phyloP scores from a whole-genome alignment of 345 rosid genomes.

The Murraya koenigii region DNA sequence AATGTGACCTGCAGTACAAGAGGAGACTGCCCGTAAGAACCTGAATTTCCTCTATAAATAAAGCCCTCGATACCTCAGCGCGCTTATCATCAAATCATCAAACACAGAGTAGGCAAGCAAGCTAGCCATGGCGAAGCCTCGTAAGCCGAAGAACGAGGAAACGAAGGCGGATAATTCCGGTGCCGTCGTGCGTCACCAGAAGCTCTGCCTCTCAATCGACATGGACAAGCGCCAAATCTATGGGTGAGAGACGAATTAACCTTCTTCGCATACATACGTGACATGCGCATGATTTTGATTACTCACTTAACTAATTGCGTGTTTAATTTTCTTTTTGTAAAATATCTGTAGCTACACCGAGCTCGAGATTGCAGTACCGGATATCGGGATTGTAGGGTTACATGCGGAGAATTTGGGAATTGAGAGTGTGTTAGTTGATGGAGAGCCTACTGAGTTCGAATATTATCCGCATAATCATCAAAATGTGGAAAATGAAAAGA shows the following conservation, averaged over 20 bases:
- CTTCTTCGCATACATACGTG: background rate
- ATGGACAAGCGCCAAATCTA: constrained; percentile 62
- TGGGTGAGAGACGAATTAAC: constrained; percentile 38
- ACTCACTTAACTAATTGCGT: background rate
- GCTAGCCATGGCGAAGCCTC: constrained; percentile 79
- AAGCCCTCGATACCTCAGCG: background rate
- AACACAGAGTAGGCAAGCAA: background rate
- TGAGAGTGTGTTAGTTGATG: constrained; percentile 83
- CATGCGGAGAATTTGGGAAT: constrained; percentile 93
- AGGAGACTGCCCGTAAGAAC: background rate
- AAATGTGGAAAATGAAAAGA: constrained; percentile 45
- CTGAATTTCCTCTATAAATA: constrained; percentile 11
- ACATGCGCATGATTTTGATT: background rate
- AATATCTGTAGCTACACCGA: constrained; percentile 62
- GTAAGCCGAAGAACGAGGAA: constrained; percentile 76
- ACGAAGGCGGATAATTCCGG: constrained; percentile 65
- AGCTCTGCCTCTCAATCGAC: constrained; percentile 88
- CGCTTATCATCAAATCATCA: background rate
- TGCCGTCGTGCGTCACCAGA: constrained; percentile 87
- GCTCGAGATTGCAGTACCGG: constrained; percentile 89
- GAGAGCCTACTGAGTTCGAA: constrained; percentile 85
- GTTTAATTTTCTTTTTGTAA: background rate
- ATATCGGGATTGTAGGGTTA: constrained; percentile 85
- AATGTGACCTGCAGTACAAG: background rate
- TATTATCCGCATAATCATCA: constrained; percentile 71